Evolutionary conservation across 2,329 filamentous ascomycete genomes (phyloP).

Genomic region (Tolypocladium ovalisporum): DNA sequence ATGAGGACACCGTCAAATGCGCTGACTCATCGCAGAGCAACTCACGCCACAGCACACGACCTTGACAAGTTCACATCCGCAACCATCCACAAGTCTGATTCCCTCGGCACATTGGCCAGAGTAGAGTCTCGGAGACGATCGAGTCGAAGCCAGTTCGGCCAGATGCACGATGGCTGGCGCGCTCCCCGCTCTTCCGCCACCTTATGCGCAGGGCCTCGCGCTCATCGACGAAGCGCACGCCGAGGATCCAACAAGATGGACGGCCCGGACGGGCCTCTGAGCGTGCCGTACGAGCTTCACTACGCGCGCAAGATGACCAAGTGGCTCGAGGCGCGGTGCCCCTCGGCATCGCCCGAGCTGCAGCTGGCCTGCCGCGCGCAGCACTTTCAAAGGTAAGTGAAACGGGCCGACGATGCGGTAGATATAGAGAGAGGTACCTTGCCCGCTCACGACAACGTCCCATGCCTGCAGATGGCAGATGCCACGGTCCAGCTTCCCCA

Average conservation of each 20-base stretch:
- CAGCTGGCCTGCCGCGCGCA: conserved; percentile 72
- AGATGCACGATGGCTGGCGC: background rate
- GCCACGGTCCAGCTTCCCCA: conserved; percentile 60
- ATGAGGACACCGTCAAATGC: background rate
- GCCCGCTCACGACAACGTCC: background rate
- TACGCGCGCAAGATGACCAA: conserved; percentile 71
- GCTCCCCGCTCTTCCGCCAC: conserved; percentile 22
- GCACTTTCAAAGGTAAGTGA: conserved; percentile 56
- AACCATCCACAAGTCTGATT: background rate
- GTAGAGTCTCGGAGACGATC: background rate
- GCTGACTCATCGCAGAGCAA: background rate
- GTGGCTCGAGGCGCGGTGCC: conserved; percentile 53
- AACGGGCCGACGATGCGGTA: too few relatives aligned
- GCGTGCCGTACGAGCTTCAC: conserved; percentile 65
- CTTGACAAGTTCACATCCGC: background rate
- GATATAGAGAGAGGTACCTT: too few relatives aligned
- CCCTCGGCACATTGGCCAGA: background rate
- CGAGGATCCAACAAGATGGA: conserved; percentile 24
- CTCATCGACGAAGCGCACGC: conserved; percentile 59
- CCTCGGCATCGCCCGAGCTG: conserved; percentile 54
- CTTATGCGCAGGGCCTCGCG: conserved; percentile 42
- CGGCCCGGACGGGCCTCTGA: conserved; percentile 27
- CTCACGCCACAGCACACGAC: background rate
- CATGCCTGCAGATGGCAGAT: conserved; percentile 56
- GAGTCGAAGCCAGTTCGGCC: background rate